Base-by-base conservation (phyloP, 1,284 basidiomycete species). In the Naganishia liquefaciens region DNA sequence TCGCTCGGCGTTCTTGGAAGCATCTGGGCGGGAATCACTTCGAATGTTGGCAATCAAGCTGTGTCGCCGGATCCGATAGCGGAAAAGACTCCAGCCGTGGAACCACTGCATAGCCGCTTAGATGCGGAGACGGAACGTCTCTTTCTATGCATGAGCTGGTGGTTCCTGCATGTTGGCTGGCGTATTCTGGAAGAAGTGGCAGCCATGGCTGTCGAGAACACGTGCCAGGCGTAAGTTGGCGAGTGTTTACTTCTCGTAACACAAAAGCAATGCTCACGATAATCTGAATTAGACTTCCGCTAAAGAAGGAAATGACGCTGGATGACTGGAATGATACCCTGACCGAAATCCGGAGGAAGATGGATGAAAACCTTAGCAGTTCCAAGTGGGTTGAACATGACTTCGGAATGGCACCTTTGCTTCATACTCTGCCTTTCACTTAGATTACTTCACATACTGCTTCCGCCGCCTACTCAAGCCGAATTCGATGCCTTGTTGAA, bases 91-190 rank as follows among this genome's bases (percentile, higher is more conserved):
- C 27, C 5, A 42, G 5, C 25, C 19, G 23, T n/a, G 3, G 50
- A 25, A 30, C 57, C 64, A 19, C 42, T 66, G n/a, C 53, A 66
- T 27, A 49, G 46, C 19, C 42, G 43, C 19, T 19, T 68, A 25
- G 66, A 68, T 25, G 21, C 64, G 6, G 76, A 77, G 30, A 74
- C 76, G 25, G 77, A 78, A 65, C 70, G 73, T 54, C 58, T 76
- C 58, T 79, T 77, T 70, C 70, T 79, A 51, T 74, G 72, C 5
- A 77, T 76, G 68, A 76, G 75, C 40, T 79, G 78, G 78, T 79
- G 77, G 77, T 67, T 79, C 6, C 66, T 79, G 33, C 73, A 79
- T 68, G 74, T 76, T 57, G 78, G 78, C 1, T 79, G 78, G 78
- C 72, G 70, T 43, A 68, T 64, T 21, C 55, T 79, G 17, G 71